Evolutionary conservation across 2,329 filamentous ascomycete genomes (phyloP).

Genomic region (Penicillium fuscoglaucum): DNA sequence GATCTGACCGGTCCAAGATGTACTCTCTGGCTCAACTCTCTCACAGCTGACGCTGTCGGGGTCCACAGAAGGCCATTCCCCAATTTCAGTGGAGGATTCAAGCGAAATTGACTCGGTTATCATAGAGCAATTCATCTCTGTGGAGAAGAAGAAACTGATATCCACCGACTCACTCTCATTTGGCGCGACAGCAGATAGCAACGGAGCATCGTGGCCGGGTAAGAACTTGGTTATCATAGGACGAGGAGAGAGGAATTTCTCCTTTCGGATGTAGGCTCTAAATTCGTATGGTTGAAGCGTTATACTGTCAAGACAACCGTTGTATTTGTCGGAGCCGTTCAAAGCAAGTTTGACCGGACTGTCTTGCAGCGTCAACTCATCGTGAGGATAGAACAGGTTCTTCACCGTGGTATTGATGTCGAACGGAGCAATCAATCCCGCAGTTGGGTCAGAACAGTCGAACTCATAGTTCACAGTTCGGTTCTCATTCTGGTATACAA

Average conservation of each 20-base stretch:
- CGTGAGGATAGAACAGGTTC: slow-evolving; percentile 64
- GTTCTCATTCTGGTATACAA: slow-evolving; percentile 50
- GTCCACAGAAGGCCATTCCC: slow-evolving; percentile 48
- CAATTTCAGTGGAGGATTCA: slow-evolving; percentile 54
- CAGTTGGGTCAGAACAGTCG: slow-evolving; percentile 54
- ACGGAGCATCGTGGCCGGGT: slow-evolving; percentile 61
- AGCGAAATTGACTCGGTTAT: slow-evolving; percentile 54
- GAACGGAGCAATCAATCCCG: slow-evolving; percentile 59
- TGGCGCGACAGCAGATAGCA: slow-evolving; percentile 50
- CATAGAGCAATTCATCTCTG: slow-evolving; percentile 60
- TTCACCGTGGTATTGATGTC: slow-evolving; percentile 56
- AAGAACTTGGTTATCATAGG: slow-evolving; percentile 62
- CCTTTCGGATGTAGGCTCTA: slow-evolving; percentile 59
- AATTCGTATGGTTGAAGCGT: slow-evolving; percentile 59
- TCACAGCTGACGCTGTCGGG: slow-evolving; percentile 49
- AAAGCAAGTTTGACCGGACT: slow-evolving; percentile 51
- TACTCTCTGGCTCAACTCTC: slow-evolving; percentile 36
- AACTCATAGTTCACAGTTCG: slow-evolving; percentile 56
- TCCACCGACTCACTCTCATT: slow-evolving; percentile 48
- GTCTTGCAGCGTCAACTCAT: slow-evolving; percentile 53
- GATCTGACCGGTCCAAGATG: slow-evolving; percentile 52
- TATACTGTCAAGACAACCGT: slow-evolving; percentile 58
- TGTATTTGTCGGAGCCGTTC: slow-evolving; percentile 48
- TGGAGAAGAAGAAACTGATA: slow-evolving; percentile 60
- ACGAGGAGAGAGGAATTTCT: slow-evolving; percentile 51